These are phyloP conservation scores for Acmispon strigosus DNA, from an alignment of 306 rosid genomes.

Conservation along the genomic window DNA sequence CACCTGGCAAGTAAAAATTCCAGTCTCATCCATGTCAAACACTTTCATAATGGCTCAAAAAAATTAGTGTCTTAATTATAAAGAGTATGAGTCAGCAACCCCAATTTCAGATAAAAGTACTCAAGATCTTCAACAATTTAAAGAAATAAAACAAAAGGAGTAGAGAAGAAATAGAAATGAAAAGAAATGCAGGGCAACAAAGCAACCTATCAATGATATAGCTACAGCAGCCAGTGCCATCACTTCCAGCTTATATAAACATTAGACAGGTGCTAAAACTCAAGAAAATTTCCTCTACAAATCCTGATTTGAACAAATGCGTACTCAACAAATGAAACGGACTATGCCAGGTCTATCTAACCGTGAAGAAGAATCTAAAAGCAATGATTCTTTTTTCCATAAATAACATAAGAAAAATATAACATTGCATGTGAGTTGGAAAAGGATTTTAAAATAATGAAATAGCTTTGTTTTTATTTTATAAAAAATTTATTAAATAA, in stretches of 20 bases:
- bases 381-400: background rate
- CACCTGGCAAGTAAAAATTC: constrained; percentile 53
- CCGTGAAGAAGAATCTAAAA: constrained; percentile 6
- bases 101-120: background rate
- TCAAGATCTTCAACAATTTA: background rate
- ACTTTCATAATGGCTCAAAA: background rate
- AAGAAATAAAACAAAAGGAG: background rate
- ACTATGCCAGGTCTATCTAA: background rate
- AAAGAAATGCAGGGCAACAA: background rate
- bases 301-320: background rate
- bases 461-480: background rate
- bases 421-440: background rate
- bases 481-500: background rate
- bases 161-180: background rate
- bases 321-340: background rate
- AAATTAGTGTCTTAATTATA: background rate
- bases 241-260: background rate
- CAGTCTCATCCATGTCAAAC: constrained; percentile 11
- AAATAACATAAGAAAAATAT: background rate
- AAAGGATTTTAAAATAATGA: background rate
- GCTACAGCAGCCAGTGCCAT: background rate
- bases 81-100: background rate
- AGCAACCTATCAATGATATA: background rate
- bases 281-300: background rate
- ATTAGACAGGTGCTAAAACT: background rate